A percentile compares a stretch with the other conserved stretches of the same genome.
Conservation (phyloP, 75 land plant species). For the Pinus albicaulis region DNA sequence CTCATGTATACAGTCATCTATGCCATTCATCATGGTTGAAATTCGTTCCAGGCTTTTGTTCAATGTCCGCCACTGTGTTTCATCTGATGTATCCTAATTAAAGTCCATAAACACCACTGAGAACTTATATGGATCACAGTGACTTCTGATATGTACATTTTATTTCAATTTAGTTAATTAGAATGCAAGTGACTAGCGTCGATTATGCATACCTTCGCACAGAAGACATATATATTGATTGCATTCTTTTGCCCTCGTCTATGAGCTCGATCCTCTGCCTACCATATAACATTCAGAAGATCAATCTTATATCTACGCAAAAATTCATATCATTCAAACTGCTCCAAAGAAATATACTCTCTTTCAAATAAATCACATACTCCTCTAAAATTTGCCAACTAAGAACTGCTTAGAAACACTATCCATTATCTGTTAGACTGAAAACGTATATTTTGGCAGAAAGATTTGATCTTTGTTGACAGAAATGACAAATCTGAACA, state of each 20-base stretch:
- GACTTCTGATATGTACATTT: background rate
- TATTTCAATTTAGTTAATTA: background rate
- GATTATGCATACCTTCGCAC: constrained; percentile 69
- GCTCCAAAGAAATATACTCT: too few relatives aligned
- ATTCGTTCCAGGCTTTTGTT: constrained; percentile 77
- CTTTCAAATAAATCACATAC: background rate
- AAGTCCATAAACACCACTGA: background rate
- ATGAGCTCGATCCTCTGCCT: constrained; percentile 99
- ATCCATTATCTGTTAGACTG: background rate
- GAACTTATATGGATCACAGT: background rate
- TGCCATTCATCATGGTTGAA: constrained; percentile 87
- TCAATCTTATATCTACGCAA: background rate
- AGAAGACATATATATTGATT: constrained; percentile 88
- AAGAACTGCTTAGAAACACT: background rate
- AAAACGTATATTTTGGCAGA: background rate
- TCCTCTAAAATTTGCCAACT: background rate
- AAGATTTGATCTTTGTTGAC: background rate
- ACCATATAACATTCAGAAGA: background rate
- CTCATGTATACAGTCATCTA: constrained; percentile 51
- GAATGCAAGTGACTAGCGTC: background rate
- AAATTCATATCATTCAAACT: background rate
- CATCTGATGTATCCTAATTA: constrained; percentile 79
- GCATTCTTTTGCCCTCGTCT: constrained; percentile 88
- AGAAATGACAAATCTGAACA: too few relatives aligned
- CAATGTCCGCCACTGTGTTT: constrained; percentile 72